Evolutionary conservation across 2,329 filamentous ascomycete genomes (phyloP).

Genomic region (Microcera coccophila): DNA sequence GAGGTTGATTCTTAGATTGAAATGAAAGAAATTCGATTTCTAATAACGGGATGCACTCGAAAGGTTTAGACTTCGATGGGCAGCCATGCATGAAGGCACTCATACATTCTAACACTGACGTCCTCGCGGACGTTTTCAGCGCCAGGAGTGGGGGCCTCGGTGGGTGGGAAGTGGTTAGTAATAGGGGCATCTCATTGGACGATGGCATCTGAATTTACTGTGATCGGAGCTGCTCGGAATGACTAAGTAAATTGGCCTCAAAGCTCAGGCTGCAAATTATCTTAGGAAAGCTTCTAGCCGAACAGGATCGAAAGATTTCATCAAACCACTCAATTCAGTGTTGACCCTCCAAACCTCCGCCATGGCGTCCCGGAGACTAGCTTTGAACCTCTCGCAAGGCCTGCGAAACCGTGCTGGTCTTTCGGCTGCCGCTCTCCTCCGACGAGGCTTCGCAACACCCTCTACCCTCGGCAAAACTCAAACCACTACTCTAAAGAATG

Average conservation of each 20-base stretch:
- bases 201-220: slow-evolving; percentile 15
- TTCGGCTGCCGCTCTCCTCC: slow-evolving; percentile 71
- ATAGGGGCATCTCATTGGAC: slow-evolving; percentile 35
- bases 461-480: slow-evolving; percentile 79
- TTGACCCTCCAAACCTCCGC: slow-evolving; percentile 49
- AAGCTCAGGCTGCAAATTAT: slow-evolving; percentile 43
- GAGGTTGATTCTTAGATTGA: not conserved
- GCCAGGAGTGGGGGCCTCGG: slow-evolving; percentile 11
- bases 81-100: no score
- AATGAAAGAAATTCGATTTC: not conserved
- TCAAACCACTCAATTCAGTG: slow-evolving; percentile 54
- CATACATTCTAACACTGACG: not conserved
- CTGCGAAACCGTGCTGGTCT: slow-evolving; percentile 83
- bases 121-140: not conserved
- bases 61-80: no score
- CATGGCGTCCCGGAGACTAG: slow-evolving; percentile 97
- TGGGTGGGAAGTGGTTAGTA: slow-evolving; percentile 27
- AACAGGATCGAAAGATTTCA: slow-evolving; percentile 46
- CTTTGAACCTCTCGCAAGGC: slow-evolving; percentile 87
- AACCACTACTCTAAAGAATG: slow-evolving; percentile 94
- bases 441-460: slow-evolving; percentile 86
- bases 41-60: not conserved
- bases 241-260: slow-evolving; percentile 36
- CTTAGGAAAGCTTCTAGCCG: slow-evolving; percentile 45
- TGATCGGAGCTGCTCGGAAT: slow-evolving; percentile 43